Evolutionary conservation across 495 filamentous ascomycete genomes (phyloP).

Genomic region (Bacidia gigantensis): DNA sequence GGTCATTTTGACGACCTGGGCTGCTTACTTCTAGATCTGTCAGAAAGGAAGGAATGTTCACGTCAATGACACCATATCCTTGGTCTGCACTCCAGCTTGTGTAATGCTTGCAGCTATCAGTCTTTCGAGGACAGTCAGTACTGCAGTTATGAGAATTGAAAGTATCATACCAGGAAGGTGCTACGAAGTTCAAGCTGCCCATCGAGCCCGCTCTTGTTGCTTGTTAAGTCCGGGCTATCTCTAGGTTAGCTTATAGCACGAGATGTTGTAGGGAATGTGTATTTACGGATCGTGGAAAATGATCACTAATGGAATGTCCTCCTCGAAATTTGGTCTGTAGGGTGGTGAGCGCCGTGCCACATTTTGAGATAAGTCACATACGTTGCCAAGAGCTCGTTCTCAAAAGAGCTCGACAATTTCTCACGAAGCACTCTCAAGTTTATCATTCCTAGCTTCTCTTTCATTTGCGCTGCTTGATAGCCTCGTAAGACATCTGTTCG

Average conservation of each 20-base stretch:
- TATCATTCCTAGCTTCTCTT: slow-evolving; percentile 58
- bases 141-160: not conserved
- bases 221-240: not conserved
- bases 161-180: slow-evolving; percentile 61
- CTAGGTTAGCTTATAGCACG: not conserved
- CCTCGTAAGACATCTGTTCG: slow-evolving; percentile 57
- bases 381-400: slow-evolving; percentile 83
- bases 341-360: not conserved
- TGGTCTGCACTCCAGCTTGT: slow-evolving; percentile 64
- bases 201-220: slow-evolving; percentile 42
- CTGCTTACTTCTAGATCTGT: slow-evolving; percentile 38
- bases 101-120: slow-evolving; percentile 65
- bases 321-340: slow-evolving; percentile 38
- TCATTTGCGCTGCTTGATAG: slow-evolving; percentile 55
- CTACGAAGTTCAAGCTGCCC: slow-evolving; percentile 70
- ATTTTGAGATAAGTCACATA: slow-evolving; percentile 23
- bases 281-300: slow-evolving; percentile 75
- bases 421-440: slow-evolving; percentile 39
- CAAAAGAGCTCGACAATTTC: slow-evolving; percentile 59
- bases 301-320: slow-evolving; percentile 46
- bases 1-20: slow-evolving; percentile 5
- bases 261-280: not conserved
- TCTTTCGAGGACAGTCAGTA: slow-evolving; percentile 41
- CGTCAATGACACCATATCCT: slow-evolving; percentile 70
- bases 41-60: slow-evolving; percentile 58